A percentile compares a stretch with the other conserved stretches of the same genome.
Evolutionary conservation across 2,329 filamentous ascomycete genomes (phyloP).

Genomic region (Trichoderma sp.): DNA sequence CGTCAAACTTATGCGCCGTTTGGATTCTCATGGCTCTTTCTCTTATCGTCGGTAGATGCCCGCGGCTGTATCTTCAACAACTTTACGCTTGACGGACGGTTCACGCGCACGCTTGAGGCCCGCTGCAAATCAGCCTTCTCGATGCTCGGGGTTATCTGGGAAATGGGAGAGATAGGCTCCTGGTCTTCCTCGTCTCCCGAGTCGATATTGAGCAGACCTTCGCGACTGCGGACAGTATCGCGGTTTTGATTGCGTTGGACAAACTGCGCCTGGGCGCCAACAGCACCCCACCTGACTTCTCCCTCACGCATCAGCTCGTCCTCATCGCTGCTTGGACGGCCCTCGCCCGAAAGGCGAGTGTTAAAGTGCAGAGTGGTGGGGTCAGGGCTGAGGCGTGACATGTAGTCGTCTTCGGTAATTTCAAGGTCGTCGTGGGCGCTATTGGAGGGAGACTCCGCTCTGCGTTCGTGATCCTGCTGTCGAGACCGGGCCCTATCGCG

Average conservation of each 20-base stretch:
- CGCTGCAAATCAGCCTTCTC: slow-evolving; percentile 55
- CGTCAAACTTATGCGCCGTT: background rate
- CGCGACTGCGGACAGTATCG: slow-evolving; percentile 55
- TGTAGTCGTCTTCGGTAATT: slow-evolving; percentile 71
- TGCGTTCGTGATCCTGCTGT: slow-evolving; percentile 36
- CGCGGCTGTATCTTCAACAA: slow-evolving; percentile 67
- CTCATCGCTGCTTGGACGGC: slow-evolving; percentile 63
- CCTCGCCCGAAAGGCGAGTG: slow-evolving; percentile 52
- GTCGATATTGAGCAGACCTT: slow-evolving; percentile 54
- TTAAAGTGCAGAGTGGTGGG: slow-evolving; percentile 36
- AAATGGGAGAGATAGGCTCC: slow-evolving; percentile 36
- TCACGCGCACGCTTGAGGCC: slow-evolving; percentile 72
- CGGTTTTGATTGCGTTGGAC: slow-evolving; percentile 55
- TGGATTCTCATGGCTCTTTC: slow-evolving; percentile 36
- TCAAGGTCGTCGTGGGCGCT: slow-evolving; percentile 67
- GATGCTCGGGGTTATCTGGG: slow-evolving; percentile 33
- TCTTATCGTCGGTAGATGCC: slow-evolving; percentile 55
- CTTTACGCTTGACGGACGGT: slow-evolving; percentile 66
- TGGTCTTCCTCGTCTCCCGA: slow-evolving; percentile 42
- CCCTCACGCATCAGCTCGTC: slow-evolving; percentile 51
- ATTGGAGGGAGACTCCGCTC: slow-evolving; percentile 48
- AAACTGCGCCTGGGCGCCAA: slow-evolving; percentile 55
- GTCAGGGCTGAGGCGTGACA: slow-evolving; percentile 53
- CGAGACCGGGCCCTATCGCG: slow-evolving; percentile 44
- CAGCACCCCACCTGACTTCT: slow-evolving; percentile 57